These are phyloP conservation scores for Solanum hybrid DNA, from an alignment of 305 asterid species.

Conservation along the genomic window DNA sequence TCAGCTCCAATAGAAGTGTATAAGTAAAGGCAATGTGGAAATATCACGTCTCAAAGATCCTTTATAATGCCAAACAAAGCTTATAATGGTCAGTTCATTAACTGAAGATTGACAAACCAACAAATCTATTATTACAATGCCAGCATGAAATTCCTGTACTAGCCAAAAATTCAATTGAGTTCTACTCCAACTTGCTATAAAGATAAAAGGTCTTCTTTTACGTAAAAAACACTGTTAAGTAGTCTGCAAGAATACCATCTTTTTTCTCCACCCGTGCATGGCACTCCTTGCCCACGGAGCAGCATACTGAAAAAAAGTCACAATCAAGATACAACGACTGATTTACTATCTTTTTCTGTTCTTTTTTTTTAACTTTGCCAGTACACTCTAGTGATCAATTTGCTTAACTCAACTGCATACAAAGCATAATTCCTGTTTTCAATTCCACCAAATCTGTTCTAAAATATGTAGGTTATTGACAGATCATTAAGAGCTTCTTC, in stretches of 20 bases:
- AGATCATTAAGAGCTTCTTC: not conserved
- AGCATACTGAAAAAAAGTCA: not conserved
- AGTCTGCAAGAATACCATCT: not conserved
- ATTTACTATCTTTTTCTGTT: not conserved
- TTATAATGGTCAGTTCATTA: not conserved
- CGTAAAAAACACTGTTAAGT: not conserved
- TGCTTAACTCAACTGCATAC: not conserved
- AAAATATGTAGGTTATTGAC: not conserved
- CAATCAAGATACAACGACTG: not conserved
- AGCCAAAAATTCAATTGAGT: not conserved
- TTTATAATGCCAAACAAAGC: not conserved
- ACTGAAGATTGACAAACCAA: not conserved
- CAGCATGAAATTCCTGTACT: not conserved
- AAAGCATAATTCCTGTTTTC: not conserved
- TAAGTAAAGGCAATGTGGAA: constrained; percentile 1
- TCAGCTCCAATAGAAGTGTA: not conserved
- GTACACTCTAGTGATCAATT: not conserved
- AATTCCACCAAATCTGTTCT: not conserved
- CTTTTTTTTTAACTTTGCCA: not conserved
- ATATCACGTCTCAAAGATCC: not conserved
- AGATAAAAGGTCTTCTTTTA: not conserved
- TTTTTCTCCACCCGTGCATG: not conserved
- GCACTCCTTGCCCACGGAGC: not conserved
- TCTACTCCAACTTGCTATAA: not conserved
- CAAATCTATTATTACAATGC: not conserved